Evolutionary conservation across 2,329 filamentous ascomycete species (phyloP).

Genomic region (Sporothrix phasma): DNA sequence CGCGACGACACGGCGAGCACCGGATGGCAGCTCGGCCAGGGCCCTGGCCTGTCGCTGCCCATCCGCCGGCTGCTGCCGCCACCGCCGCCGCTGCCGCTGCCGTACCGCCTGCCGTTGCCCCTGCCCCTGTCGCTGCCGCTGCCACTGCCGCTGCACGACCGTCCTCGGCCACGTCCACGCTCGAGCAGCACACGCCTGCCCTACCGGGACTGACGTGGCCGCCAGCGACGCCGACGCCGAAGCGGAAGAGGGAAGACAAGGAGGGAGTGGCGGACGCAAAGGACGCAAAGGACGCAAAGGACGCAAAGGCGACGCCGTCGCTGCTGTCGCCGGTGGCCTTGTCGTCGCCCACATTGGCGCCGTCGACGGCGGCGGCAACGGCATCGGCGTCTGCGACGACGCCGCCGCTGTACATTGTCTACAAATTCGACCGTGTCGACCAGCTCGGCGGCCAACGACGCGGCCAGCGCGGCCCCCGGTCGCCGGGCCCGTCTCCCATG

Average conservation of each 20-base stretch:
- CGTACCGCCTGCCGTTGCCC: background rate
- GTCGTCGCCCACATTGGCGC: too few species aligned
- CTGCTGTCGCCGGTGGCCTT: too few species aligned
- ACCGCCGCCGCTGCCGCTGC: too few species aligned
- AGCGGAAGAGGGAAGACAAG: background rate
- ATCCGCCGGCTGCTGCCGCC: slow-evolving; percentile 5
- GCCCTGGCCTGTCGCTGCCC: background rate
- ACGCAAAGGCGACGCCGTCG: too few species aligned
- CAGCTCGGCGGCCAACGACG: slow-evolving; percentile 15
- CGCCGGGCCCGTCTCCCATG: too few species aligned
- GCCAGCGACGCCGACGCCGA: background rate
- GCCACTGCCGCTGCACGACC: background rate
- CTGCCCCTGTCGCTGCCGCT: too few species aligned
- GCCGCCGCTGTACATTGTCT: slow-evolving; percentile 10
- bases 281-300: too few species aligned
- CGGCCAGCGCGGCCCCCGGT: background rate
- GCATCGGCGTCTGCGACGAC: too few species aligned
- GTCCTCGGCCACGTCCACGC: background rate
- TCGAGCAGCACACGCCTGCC: background rate
- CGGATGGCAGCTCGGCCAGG: background rate
- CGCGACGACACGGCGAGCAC: background rate
- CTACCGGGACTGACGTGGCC: background rate
- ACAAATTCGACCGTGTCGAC: slow-evolving; percentile 18
- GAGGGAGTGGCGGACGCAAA: background rate
- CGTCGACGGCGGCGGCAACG: background rate